These are phyloP conservation scores for Phytophthora pistaciae DNA, from an alignment of 352 stramenopile species.

Conservation along the genomic window DNA sequence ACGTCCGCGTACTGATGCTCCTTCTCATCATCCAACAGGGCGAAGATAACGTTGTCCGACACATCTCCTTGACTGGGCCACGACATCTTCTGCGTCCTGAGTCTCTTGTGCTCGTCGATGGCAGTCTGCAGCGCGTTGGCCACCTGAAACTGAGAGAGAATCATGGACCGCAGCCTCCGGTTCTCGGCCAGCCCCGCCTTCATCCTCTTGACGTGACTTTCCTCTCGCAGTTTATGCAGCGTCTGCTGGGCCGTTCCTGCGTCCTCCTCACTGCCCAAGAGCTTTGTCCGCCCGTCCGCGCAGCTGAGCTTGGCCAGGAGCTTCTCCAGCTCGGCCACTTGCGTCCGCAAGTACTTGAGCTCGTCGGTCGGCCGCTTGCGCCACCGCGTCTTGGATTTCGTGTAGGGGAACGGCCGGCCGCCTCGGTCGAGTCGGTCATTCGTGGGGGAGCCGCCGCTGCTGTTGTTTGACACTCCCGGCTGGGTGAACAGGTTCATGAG, in stretches of 20 bases:
- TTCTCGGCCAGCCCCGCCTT: constrained; percentile 21
- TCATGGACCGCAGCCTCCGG: constrained; percentile 7
- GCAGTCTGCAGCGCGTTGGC: constrained; percentile 13
- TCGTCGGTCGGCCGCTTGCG: constrained; percentile 35
- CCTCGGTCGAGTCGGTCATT: background rate
- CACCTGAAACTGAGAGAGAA: constrained; percentile 7
- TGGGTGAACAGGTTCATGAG: background rate
- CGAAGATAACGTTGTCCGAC: constrained; percentile 18
- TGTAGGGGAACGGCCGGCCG: constrained; percentile 8
- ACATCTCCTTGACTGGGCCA: constrained; percentile 9
- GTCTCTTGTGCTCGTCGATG: constrained; percentile 18
- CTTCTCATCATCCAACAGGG: constrained; percentile 25
- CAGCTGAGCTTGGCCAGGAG: constrained; percentile 11
- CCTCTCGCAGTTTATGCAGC: constrained; percentile 3
- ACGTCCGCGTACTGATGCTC: constrained; percentile 9
- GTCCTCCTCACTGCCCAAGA: background rate
- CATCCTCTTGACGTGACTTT: constrained; percentile 9
- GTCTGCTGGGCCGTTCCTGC: constrained; percentile 1
- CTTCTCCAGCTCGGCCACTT: constrained; percentile 22
- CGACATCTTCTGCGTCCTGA: constrained; percentile 3
- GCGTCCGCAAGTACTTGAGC: constrained; percentile 28
- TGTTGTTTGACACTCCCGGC: background rate
- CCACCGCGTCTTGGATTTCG: constrained; percentile 14
- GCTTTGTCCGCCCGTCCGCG: background rate
- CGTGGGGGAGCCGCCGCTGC: background rate